Conservation (phyloP, 1,139 yeast genomes). For the Torulaspora globosa region DNA sequence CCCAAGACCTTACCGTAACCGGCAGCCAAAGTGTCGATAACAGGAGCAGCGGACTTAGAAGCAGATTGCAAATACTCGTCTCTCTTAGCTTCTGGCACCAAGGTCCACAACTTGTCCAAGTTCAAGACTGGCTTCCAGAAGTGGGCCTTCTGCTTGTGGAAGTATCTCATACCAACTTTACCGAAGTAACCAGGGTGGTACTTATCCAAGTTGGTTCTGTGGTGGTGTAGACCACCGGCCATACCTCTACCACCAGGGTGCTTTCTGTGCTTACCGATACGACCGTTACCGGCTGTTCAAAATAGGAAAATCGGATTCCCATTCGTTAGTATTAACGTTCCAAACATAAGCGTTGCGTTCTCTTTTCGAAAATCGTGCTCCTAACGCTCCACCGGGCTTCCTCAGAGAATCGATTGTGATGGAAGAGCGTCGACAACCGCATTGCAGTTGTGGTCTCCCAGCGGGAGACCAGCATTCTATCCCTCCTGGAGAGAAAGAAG, state of each 20-base stretch:
- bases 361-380: constrained; percentile 14
- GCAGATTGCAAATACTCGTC: constrained; percentile 89
- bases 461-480: background rate
- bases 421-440: constrained; percentile 7
- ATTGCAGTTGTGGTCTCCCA: background rate
- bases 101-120: constrained; percentile 98
- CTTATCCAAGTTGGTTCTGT: constrained; percentile 99
- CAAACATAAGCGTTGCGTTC: constrained; percentile 7
- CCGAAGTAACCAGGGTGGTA: constrained; percentile 99
- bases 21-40: constrained; percentile 97
- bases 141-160: constrained; percentile 95
- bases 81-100: constrained; percentile 90
- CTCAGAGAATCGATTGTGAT: constrained; percentile 8
- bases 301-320: constrained; percentile 18
- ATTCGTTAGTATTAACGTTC: constrained; percentile 21
- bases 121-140: constrained; percentile 98
- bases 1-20: constrained; percentile 99
- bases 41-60: constrained; percentile 91
- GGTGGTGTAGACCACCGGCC: constrained; percentile 99
- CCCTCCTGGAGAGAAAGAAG: background rate
- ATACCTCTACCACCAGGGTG: constrained; percentile 99
- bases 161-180: constrained; percentile 99
- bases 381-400: background rate
- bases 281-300: constrained; percentile 96
- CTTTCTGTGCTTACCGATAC: constrained; percentile 99